phyloP scores from a whole-genome alignment of 2,329 filamentous ascomycete genomes.

The Sordariomycetes sp. region DNA sequence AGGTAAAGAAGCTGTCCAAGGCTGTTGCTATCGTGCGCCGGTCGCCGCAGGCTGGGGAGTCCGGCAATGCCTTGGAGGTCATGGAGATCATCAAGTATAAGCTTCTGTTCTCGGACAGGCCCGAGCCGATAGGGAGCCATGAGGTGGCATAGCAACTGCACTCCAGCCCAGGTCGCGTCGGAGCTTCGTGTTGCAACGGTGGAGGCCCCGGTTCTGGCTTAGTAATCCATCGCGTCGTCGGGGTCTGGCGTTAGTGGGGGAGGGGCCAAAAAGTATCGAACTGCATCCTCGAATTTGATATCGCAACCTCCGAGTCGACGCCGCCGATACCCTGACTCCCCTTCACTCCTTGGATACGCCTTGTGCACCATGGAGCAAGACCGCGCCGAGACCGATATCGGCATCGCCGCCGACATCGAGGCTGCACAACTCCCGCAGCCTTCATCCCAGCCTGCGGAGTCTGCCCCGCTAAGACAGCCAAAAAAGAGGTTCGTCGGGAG shows the following conservation, averaged over 20 bases:
- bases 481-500: conserved; percentile 88
- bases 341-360: not conserved
- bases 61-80: conserved; percentile 53
- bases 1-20: conserved; percentile 74
- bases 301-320: not conserved
- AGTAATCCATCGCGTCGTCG: not conserved
- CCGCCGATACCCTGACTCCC: not conserved
- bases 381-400: conserved; percentile 55
- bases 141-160: not conserved
- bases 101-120: conserved; percentile 69
- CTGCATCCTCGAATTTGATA: not conserved
- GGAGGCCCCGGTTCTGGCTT: not conserved
- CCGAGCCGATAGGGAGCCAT: conserved; percentile 60
- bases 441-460: not conserved
- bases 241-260: not conserved
- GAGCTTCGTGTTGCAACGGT: not conserved
- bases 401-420: conserved; percentile 54
- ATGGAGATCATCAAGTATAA: conserved; percentile 82
- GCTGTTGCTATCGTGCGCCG: conserved; percentile 68
- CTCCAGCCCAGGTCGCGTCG: not conserved
- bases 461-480: conserved; percentile 49
- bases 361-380: conserved; percentile 59
- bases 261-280: not conserved
- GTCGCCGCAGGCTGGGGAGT: conserved; percentile 20
- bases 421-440: conserved; percentile 11